These are phyloP conservation scores for Wickerhamomyces bisporus DNA, from an alignment of 805 yeast genomes.

Conservation along the genomic window DNA sequence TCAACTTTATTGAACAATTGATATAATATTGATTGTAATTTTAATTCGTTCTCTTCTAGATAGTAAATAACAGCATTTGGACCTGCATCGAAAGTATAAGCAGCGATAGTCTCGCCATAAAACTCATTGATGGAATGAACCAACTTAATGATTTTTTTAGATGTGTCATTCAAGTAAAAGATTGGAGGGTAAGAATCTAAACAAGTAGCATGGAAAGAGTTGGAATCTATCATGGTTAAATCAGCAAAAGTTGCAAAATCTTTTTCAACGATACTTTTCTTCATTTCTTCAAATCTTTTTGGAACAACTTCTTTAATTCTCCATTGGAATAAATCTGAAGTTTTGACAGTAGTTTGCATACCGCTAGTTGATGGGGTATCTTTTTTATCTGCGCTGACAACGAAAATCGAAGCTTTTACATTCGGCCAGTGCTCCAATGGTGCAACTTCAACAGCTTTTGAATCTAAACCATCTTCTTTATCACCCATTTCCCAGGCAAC, in stretches of 20 bases:
- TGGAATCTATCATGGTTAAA: conserved; percentile 93
- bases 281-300: conserved; percentile 76
- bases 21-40: conserved; percentile 66
- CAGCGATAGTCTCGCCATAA: conserved; percentile 61
- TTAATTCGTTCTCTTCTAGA: conserved; percentile 65
- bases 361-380: conserved; percentile 94
- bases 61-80: conserved; percentile 97
- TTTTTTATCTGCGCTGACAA: conserved; percentile 88
- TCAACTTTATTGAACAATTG: conserved; percentile 50
- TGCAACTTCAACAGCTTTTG: conserved; percentile 90
- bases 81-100: conserved; percentile 98
- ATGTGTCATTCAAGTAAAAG: conserved; percentile 87
- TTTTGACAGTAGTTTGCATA: conserved; percentile 91
- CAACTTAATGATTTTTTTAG: conserved; percentile 72
- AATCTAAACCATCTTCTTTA: conserved; percentile 74
- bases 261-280: conserved; percentile 60
- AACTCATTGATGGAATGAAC: conserved; percentile 71
- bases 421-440: conserved; percentile 84
- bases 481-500: conserved; percentile 99
- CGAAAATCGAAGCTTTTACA: conserved; percentile 88
- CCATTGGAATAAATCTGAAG: conserved; percentile 80
- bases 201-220: conserved; percentile 98
- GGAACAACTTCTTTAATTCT: conserved; percentile 86
- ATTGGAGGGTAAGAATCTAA: conserved; percentile 94
- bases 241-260: conserved; percentile 81